phyloP scores from a whole-genome alignment of 352 stramenopile species.

The Aphanomyces astaci region DNA sequence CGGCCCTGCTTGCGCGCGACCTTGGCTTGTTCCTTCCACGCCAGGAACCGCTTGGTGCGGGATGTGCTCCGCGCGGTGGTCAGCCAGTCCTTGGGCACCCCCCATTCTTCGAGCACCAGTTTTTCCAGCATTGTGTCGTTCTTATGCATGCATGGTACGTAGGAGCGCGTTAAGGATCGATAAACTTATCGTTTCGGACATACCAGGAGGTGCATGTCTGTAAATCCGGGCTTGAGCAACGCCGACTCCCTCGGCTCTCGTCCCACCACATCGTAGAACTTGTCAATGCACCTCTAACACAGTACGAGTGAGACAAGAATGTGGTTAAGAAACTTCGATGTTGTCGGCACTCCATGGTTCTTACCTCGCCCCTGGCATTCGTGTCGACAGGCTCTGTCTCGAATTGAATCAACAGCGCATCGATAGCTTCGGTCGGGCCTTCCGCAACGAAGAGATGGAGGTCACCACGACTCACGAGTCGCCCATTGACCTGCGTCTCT shows the following conservation, averaged over 20 bases:
- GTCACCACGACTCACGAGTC: slow-evolving; percentile 55
- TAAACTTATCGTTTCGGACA: too few species aligned
- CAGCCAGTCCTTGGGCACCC: slow-evolving; percentile 48
- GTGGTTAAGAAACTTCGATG: background rate
- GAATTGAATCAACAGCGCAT: slow-evolving; percentile 41
- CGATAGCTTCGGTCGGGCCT: slow-evolving; percentile 34
- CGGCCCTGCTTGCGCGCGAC: slow-evolving; percentile 43
- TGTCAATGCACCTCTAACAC: slow-evolving; percentile 57
- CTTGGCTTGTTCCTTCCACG: slow-evolving; percentile 62
- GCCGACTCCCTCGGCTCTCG: slow-evolving; percentile 35
- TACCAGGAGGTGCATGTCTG: slow-evolving; percentile 78
- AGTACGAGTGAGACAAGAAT: too few species aligned
- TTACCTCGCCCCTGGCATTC: slow-evolving; percentile 45
- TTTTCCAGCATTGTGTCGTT: slow-evolving; percentile 50
- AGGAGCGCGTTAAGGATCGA: too few species aligned
- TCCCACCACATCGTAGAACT: slow-evolving; percentile 64
- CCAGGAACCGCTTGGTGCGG: slow-evolving; percentile 49
- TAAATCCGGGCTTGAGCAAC: slow-evolving; percentile 47
- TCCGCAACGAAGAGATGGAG: slow-evolving; percentile 57
- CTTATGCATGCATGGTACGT: too few species aligned
- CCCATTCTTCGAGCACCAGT: slow-evolving; percentile 62
- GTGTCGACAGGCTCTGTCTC: slow-evolving; percentile 43
- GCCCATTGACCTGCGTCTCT: slow-evolving; percentile 44
- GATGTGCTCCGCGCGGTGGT: slow-evolving; percentile 39
- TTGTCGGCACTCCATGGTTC: background rate